A percentile compares a stretch with the other conserved stretches of the same genome.
phyloP scores from a whole-genome alignment of 805 yeast species.

The Allodekkera sacchari region DNA sequence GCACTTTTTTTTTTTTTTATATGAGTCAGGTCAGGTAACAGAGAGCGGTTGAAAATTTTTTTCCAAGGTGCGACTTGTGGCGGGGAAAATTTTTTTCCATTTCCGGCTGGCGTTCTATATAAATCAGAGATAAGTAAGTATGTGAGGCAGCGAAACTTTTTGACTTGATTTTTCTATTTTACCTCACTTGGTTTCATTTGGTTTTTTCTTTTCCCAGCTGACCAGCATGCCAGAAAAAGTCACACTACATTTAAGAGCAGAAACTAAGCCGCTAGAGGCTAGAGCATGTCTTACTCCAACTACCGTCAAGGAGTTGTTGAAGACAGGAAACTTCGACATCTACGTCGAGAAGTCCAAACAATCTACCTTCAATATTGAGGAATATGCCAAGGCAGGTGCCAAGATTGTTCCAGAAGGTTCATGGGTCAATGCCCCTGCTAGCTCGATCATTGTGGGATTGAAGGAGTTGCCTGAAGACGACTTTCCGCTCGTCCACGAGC shows the following conservation, averaged over 20 bases:
- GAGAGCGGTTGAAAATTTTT: too few species aligned
- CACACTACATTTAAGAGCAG: constrained; percentile 87
- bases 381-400: constrained; percentile 77
- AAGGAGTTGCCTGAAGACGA: constrained; percentile 91
- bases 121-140: too few species aligned
- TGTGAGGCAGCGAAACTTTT: too few species aligned
- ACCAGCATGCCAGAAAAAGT: too few species aligned
- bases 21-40: too few species aligned
- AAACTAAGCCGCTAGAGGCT: constrained; percentile 93
- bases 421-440: constrained; percentile 87
- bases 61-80: too few species aligned
- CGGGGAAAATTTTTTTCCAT: too few species aligned
- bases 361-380: constrained; percentile 69
- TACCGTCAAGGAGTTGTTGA: constrained; percentile 73
- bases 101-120: too few species aligned
- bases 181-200: too few species aligned
- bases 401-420: constrained; percentile 86
- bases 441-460: constrained; percentile 84
- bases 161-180: too few species aligned
- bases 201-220: too few species aligned
- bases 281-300: constrained; percentile 95
- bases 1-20: too few species aligned
- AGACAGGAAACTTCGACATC: constrained; percentile 74
- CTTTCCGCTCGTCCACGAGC: constrained; percentile 93
- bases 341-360: constrained; percentile 84